Evolutionary conservation across 192 early-diverging fungal genomes (phyloP).

Genomic region (Coemansia sp.): DNA sequence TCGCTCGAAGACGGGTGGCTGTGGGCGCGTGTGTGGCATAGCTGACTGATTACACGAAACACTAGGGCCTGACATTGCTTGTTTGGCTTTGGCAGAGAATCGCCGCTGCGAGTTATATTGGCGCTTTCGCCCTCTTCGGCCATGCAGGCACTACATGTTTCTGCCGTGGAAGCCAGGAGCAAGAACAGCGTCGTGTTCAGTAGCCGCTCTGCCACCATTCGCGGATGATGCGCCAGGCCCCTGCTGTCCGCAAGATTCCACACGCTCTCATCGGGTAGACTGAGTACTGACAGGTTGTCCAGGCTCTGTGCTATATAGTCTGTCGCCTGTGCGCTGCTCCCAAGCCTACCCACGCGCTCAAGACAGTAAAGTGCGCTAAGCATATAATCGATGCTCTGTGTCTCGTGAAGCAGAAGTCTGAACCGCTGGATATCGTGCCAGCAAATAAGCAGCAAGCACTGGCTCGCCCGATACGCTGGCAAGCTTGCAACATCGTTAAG

Average conservation of each 20-base stretch:
- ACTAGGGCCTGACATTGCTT: neutral
- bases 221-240: neutral
- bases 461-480: slow-evolving; percentile 14
- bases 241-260: slow-evolving; percentile 14
- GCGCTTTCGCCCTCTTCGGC: neutral
- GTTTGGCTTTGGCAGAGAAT: neutral
- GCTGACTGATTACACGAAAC: slow-evolving; percentile 17
- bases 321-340: neutral
- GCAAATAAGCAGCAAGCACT: slow-evolving; percentile 18
- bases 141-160: neutral
- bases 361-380: slow-evolving; percentile 7
- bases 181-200: slow-evolving; percentile 11
- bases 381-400: slow-evolving; percentile 20
- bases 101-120: neutral
- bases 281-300: slow-evolving; percentile 32
- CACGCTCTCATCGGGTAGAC: slow-evolving; percentile 38
- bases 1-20: neutral
- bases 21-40: slow-evolving; percentile 5
- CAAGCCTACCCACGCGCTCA: neutral
- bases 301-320: slow-evolving; percentile 26
- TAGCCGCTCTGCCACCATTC: neutral
- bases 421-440: slow-evolving; percentile 18
- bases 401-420: slow-evolving; percentile 29
- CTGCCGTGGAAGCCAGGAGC: slow-evolving; percentile 2
- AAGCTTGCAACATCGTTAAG: neutral